Percentiles rank a stretch among this genome's conserved stretches.
phyloP scores from a whole-genome alignment of 2,329 filamentous ascomycete species.

The Fusarium marasasianum region DNA sequence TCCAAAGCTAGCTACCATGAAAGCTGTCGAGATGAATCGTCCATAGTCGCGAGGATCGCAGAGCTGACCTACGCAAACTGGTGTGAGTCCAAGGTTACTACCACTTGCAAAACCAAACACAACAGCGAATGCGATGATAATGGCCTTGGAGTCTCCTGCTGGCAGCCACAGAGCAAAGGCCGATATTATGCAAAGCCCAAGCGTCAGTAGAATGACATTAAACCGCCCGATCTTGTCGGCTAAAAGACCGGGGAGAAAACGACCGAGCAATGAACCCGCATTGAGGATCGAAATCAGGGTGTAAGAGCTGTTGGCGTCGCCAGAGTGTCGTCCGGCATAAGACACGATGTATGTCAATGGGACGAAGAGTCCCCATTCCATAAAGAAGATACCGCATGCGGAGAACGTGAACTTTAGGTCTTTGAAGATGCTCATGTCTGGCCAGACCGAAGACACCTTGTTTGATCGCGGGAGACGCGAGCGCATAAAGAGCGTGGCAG shows the following conservation, averaged over 20 bases:
- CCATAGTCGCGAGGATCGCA: constrained; percentile 81
- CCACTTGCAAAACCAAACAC: constrained; percentile 84
- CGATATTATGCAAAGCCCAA: constrained; percentile 63
- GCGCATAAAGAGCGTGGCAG: constrained; percentile 59
- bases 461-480: constrained; percentile 63
- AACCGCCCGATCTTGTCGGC: constrained; percentile 82
- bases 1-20: constrained; percentile 80
- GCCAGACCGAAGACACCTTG: constrained; percentile 54
- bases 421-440: constrained; percentile 70
- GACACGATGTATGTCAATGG: constrained; percentile 81
- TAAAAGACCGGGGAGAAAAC: constrained; percentile 78
- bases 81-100: constrained; percentile 79
- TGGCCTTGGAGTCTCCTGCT: constrained; percentile 57
- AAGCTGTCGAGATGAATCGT: constrained; percentile 78
- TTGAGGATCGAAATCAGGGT: constrained; percentile 85
- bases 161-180: constrained; percentile 78
- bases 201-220: constrained; percentile 79
- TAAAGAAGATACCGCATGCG: constrained; percentile 71
- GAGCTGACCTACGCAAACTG: constrained; percentile 83
- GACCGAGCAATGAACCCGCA: constrained; percentile 78
- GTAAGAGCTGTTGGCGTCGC: constrained; percentile 55
- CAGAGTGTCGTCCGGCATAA: constrained; percentile 64
- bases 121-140: constrained; percentile 74
- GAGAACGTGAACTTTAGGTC: constrained; percentile 69
- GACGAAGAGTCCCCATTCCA: constrained; percentile 76